Conservation (phyloP, 1,139 yeast species). For the Hyphopichia wangnamkhiaoensis region DNA sequence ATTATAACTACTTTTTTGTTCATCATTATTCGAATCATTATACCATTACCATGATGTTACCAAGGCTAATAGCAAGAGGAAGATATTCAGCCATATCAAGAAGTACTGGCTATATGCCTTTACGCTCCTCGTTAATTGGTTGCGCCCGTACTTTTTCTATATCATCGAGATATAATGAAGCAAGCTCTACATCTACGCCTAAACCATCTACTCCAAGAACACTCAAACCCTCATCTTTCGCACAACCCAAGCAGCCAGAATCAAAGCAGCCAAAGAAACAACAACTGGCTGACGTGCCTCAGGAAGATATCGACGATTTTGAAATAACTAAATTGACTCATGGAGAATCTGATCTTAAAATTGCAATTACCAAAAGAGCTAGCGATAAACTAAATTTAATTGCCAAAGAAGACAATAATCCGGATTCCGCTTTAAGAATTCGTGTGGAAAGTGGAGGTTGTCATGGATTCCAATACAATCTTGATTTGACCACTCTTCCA, state of each 20-base stretch:
- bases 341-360: constrained; percentile 36
- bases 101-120: neutral
- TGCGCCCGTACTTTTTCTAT: neutral
- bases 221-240: constrained; percentile 28
- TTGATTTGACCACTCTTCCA: constrained; percentile 56
- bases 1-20: neutral
- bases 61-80: neutral
- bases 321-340: constrained; percentile 29
- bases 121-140: neutral
- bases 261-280: constrained; percentile 6
- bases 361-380: constrained; percentile 46
- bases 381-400: constrained; percentile 55
- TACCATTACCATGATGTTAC: neutral
- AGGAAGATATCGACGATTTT: constrained; percentile 31
- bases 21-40: neutral
- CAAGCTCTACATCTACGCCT: neutral
- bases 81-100: neutral
- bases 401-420: constrained; percentile 56
- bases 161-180: neutral
- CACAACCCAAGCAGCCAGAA: constrained; percentile 19
- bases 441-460: constrained; percentile 98
- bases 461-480: constrained; percentile 92
- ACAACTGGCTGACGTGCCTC: constrained; percentile 15
- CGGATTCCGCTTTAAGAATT: constrained; percentile 66
- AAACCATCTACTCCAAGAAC: constrained; percentile 16